Percentiles rank a stretch among this genome's conserved stretches.
phyloP scores from a whole-genome alignment of 148 eudicot genomes.

The Vaccinium macrocarpon region DNA sequence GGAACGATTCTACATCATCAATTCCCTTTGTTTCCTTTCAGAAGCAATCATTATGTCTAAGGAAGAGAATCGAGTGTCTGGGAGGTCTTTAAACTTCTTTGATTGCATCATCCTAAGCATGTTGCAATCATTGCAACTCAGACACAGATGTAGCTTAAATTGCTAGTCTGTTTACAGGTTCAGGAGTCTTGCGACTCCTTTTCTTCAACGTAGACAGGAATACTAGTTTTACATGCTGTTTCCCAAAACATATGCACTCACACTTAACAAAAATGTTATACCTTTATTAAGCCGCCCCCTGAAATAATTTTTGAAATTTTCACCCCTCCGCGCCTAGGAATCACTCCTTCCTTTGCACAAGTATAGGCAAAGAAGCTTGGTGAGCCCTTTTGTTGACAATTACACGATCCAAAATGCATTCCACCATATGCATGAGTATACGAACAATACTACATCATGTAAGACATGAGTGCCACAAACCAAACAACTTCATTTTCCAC shows the following conservation, averaged over 20 bases:
- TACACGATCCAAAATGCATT: background rate
- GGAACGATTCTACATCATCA: background rate
- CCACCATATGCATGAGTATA: background rate
- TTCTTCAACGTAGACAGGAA: background rate
- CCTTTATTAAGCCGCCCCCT: background rate
- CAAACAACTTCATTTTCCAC: background rate
- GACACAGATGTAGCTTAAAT: background rate
- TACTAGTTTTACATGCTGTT: background rate
- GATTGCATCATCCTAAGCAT: background rate
- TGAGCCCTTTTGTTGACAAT: background rate
- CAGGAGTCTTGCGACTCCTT: background rate
- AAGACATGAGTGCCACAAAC: background rate
- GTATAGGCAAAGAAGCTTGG: background rate
- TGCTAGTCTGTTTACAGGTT: background rate
- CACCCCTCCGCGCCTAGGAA: background rate
- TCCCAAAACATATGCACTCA: background rate
- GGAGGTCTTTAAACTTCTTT: background rate
- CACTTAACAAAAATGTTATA: background rate
- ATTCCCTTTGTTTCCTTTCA: background rate
- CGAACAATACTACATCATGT: background rate
- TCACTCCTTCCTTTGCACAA: background rate
- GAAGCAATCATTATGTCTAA: background rate
- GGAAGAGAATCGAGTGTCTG: background rate
- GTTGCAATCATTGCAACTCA: background rate
- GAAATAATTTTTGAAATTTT: background rate